A percentile compares a stretch with the other conserved stretches of the same genome.
phyloP scores from a whole-genome alignment of 2,329 filamentous ascomycete genomes.

The Penicillium sp. region DNA sequence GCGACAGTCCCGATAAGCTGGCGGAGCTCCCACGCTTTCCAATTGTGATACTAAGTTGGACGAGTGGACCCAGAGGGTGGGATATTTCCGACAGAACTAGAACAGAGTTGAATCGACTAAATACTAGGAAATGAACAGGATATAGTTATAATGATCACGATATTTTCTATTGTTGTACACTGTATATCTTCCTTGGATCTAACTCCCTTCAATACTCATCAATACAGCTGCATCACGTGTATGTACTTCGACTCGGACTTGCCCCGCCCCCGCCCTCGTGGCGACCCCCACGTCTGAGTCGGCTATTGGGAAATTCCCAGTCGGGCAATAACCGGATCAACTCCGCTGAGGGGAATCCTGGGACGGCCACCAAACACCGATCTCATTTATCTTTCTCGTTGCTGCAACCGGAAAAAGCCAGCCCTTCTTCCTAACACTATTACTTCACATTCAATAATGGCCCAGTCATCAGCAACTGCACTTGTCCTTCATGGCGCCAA shows the following conservation, averaged over 20 bases:
- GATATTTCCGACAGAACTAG: too few relatives aligned
- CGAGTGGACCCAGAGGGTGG: too few relatives aligned
- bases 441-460: slow-evolving; percentile 22
- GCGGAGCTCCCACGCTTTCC: slow-evolving; percentile 7
- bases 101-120: too few relatives aligned
- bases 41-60: too few relatives aligned
- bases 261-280: not conserved
- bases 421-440: not conserved
- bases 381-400: not conserved
- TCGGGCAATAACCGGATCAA: slow-evolving; percentile 24
- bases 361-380: not conserved
- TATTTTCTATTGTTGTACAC: too few relatives aligned
- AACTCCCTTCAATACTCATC: too few relatives aligned
- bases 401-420: not conserved
- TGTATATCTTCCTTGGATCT: too few relatives aligned
- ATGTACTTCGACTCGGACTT: not conserved
- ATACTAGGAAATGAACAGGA: too few relatives aligned
- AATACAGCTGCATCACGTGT: too few relatives aligned
- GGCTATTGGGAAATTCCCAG: slow-evolving; percentile 21
- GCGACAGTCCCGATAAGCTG: slow-evolving; percentile 3
- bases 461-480: slow-evolving; percentile 37
- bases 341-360: slow-evolving; percentile 19
- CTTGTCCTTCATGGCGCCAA: slow-evolving; percentile 65
- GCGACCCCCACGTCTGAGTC: slow-evolving; percentile 17
- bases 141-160: too few relatives aligned